Evolutionary conservation across 1,284 basidiomycete genomes (phyloP).

Genomic region (Vanrija sp.): DNA sequence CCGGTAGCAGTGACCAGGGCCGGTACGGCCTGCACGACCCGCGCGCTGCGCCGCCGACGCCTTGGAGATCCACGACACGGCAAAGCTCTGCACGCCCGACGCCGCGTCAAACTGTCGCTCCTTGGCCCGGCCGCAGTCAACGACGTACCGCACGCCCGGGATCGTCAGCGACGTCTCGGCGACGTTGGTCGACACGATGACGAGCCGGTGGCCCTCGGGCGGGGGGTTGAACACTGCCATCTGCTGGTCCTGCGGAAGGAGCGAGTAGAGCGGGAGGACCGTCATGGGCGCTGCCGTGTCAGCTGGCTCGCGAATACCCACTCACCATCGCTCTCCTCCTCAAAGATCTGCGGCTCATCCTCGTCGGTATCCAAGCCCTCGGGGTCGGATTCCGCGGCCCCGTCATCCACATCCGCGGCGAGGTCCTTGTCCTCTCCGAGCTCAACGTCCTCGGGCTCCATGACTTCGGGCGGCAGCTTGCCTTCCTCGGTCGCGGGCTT

Average conservation of each 20-base stretch:
- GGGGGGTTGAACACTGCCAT: constrained; percentile 68
- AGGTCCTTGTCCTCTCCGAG: constrained; percentile 48
- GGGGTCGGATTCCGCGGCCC: constrained; percentile 46
- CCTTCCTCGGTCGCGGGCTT: constrained; percentile 8
- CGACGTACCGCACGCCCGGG: constrained; percentile 69
- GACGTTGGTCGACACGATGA: constrained; percentile 72
- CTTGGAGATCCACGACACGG: constrained; percentile 70
- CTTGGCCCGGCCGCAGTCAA: constrained; percentile 72
- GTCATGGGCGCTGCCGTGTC: constrained; percentile 60
- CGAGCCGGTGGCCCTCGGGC: constrained; percentile 61
- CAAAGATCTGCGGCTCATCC: constrained; percentile 45
- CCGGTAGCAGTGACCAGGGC: constrained; percentile 73
- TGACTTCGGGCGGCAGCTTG: constrained; percentile 30
- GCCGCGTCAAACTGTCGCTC: constrained; percentile 66
- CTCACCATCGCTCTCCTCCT: constrained; percentile 49
- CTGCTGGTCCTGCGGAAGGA: constrained; percentile 67
- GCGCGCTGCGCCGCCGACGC: constrained; percentile 69
- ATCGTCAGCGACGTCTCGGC: constrained; percentile 77
- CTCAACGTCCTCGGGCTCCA: constrained; percentile 50
- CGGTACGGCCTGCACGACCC: constrained; percentile 71
- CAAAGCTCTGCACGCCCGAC: constrained; percentile 67
- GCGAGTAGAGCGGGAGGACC: constrained; percentile 68
- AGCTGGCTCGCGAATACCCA: constrained; percentile 5
- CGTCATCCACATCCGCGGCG: constrained; percentile 53
- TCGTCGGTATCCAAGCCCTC: constrained; percentile 51